phyloP scores from a whole-genome alignment of 1,284 basidiomycete species.

The Neolentinus lepideus region DNA sequence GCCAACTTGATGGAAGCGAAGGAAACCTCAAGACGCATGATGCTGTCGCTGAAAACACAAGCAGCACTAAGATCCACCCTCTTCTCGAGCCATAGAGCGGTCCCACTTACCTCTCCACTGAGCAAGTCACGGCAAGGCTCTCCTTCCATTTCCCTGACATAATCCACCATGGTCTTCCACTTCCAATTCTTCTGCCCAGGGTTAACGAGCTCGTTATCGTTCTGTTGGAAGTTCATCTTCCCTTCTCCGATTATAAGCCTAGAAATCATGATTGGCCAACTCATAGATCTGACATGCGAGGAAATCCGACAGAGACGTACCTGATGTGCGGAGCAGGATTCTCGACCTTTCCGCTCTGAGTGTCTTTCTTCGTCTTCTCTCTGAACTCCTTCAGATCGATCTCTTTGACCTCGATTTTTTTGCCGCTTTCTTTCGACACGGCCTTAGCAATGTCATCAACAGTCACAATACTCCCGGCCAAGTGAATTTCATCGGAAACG shows the following conservation, averaged over 20 bases:
- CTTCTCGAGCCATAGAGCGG: too few species aligned
- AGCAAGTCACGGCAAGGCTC: background rate
- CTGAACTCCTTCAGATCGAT: conserved; percentile 11
- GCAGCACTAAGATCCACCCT: too few species aligned
- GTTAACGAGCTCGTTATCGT: conserved; percentile 22
- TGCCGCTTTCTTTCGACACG: conserved; percentile 6
- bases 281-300: background rate
- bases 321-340: conserved; percentile 7
- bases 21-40: too few species aligned
- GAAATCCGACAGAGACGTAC: conserved; percentile 8
- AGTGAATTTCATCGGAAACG: conserved; percentile 18
- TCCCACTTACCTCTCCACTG: background rate
- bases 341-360: conserved; percentile 6
- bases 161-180: conserved; percentile 21
- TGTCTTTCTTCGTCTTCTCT: conserved; percentile 9
- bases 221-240: conserved; percentile 17
- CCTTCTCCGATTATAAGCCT: conserved; percentile 20
- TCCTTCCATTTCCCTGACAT: conserved; percentile 7
- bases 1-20: too few species aligned
- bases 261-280: background rate
- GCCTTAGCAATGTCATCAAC: conserved; percentile 12
- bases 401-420: conserved; percentile 10
- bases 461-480: conserved; percentile 13
- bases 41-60: too few species aligned
- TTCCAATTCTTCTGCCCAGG: conserved; percentile 19